phyloP scores from a whole-genome alignment of 2,329 filamentous ascomycete genomes.

The Neofusicoccum kwambonambiense region DNA sequence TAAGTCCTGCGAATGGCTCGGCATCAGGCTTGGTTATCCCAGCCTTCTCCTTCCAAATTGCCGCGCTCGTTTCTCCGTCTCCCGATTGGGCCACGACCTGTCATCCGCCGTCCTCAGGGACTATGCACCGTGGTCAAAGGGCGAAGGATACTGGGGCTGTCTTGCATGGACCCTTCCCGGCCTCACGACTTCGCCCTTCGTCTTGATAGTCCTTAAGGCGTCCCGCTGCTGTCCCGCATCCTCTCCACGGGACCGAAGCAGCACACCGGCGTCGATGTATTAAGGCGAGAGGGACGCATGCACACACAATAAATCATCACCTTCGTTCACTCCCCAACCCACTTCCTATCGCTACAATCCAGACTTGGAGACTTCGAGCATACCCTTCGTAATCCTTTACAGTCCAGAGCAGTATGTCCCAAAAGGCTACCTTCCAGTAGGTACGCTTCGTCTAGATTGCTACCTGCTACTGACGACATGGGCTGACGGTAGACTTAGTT shows the following conservation, averaged over 20 bases:
- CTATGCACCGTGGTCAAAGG: background rate
- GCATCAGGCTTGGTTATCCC: background rate
- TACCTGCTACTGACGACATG: background rate
- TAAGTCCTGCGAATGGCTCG: background rate
- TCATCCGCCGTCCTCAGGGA: background rate
- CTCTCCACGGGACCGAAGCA: background rate
- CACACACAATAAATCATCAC: background rate
- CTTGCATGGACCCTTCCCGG: background rate
- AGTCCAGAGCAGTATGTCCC: background rate
- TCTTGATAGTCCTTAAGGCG: background rate
- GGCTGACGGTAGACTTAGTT: conserved; percentile 6
- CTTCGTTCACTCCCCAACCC: background rate
- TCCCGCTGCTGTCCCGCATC: background rate
- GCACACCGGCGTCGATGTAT: background rate
- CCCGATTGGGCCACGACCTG: background rate
- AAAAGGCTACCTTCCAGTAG: conserved; percentile 9
- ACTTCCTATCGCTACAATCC: background rate
- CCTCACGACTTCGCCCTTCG: background rate
- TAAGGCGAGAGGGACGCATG: background rate
- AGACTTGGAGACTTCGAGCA: too few species aligned
- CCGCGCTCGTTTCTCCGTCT: background rate
- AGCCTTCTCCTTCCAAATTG: background rate
- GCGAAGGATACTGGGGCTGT: background rate
- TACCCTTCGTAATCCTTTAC: background rate
- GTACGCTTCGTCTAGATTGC: background rate